These are phyloP conservation scores for Saturnispora hagleri DNA, from an alignment of 805 yeast genomes.

Conservation along the genomic window DNA sequence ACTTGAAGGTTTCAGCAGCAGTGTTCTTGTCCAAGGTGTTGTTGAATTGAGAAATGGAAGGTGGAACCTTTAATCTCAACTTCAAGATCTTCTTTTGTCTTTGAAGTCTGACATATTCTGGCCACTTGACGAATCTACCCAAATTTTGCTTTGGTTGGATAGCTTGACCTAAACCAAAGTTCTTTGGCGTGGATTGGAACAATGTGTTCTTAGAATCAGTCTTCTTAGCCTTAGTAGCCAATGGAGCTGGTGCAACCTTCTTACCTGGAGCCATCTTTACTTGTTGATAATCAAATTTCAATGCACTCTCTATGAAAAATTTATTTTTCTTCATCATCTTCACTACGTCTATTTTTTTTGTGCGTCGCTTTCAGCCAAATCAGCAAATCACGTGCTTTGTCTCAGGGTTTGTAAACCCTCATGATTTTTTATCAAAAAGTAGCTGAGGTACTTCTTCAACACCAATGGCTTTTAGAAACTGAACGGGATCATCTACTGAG, in stretches of 20 bases:
- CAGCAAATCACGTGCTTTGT: slow-evolving; percentile 1
- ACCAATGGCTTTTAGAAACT: slow-evolving; percentile 4
- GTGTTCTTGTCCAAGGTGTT: slow-evolving; percentile 97
- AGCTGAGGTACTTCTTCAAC: slow-evolving; percentile 7
- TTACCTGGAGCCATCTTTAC: slow-evolving; percentile 29
- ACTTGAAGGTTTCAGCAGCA: slow-evolving; percentile 93
- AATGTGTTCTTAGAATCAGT: slow-evolving; percentile 67
- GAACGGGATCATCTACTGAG: slow-evolving; percentile 9
- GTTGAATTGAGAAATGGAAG: slow-evolving; percentile 95
- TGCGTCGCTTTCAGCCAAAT: slow-evolving; percentile 75
- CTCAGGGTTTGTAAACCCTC: slow-evolving; percentile 4
- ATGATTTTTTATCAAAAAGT: background rate
- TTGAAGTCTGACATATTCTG: slow-evolving; percentile 95
- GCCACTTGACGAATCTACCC: slow-evolving; percentile 98
- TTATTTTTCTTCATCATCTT: slow-evolving; percentile 29
- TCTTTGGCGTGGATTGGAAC: slow-evolving; percentile 81
- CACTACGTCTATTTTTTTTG: slow-evolving; percentile 81
- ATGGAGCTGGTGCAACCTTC: slow-evolving; percentile 98
- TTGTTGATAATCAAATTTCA: slow-evolving; percentile 88
- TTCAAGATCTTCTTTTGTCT: slow-evolving; percentile 96
- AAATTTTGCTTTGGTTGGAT: slow-evolving; percentile 94
- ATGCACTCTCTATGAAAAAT: slow-evolving; percentile 32
- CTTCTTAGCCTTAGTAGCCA: slow-evolving; percentile 62
- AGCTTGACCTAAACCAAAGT: slow-evolving; percentile 94
- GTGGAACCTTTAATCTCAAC: slow-evolving; percentile 97